These are phyloP conservation scores for Alnus rubra DNA, from an alignment of 306 rosid species.

Conservation along the genomic window DNA sequence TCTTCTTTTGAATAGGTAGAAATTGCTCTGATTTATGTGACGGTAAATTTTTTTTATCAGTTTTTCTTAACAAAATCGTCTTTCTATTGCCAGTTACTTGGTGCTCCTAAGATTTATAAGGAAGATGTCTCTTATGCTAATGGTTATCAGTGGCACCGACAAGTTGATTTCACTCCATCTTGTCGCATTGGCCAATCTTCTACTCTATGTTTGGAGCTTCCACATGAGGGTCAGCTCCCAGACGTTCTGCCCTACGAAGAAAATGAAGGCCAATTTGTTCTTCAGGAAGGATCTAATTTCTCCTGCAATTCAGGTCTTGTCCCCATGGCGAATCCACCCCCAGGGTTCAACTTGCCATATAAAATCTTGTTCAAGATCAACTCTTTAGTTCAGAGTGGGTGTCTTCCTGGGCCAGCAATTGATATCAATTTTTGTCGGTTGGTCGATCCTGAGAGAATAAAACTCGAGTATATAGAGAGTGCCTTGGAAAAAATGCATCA, in stretches of 20 bases:
- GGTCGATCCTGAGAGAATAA: slow-evolving; percentile 34
- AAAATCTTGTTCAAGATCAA: slow-evolving; percentile 46
- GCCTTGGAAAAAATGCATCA: slow-evolving; percentile 38
- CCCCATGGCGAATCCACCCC: slow-evolving; percentile 40
- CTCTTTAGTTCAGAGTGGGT: slow-evolving; percentile 46
- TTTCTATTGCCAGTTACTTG: slow-evolving; percentile 46
- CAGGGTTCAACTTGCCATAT: slow-evolving; percentile 34
- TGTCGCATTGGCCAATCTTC: slow-evolving; percentile 67
- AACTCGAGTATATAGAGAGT: slow-evolving; percentile 28
- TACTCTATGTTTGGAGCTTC: slow-evolving; percentile 62
- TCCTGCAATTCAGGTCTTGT: slow-evolving; percentile 25
- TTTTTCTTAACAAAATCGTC: background rate
- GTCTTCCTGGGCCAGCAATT: slow-evolving; percentile 41
- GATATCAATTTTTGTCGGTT: slow-evolving; percentile 30
- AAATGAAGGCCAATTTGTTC: slow-evolving; percentile 8
- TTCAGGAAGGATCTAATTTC: slow-evolving; percentile 10
- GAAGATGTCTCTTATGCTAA: slow-evolving; percentile 1
- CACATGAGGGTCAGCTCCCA: slow-evolving; percentile 41
- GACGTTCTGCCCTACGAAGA: slow-evolving; percentile 25
- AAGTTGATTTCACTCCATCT: slow-evolving; percentile 65
- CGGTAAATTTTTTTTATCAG: background rate
- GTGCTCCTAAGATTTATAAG: slow-evolving; percentile 68
- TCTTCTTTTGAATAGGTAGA: background rate
- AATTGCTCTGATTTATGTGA: slow-evolving; percentile 16
- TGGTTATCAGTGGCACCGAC: slow-evolving; percentile 61